Conservation (phyloP, 306 rosid species). For the Vicia sativa region DNA sequence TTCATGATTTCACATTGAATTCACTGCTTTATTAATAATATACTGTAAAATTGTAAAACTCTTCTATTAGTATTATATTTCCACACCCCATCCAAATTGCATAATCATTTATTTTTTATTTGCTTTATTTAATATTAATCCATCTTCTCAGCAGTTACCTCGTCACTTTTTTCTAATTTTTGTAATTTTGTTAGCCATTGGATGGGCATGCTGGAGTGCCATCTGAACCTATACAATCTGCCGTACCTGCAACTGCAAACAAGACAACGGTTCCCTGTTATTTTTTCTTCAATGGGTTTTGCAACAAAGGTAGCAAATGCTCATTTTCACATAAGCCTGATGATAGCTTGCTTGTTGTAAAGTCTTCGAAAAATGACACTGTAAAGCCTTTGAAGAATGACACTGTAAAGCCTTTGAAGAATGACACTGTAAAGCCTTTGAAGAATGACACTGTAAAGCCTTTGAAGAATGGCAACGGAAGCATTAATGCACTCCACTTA, state of each 20-base stretch:
- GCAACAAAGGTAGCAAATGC: conserved; percentile 83
- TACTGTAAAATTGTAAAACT: conserved; percentile 7
- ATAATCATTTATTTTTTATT: background rate
- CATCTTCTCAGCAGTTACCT: conserved; percentile 30
- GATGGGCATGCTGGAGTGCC: conserved; percentile 59
- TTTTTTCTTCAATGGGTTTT: conserved; percentile 73
- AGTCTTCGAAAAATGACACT: background rate
- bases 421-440: background rate
- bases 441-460: conserved; percentile 40
- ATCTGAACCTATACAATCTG: conserved; percentile 55
- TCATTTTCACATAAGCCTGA: conserved; percentile 66
- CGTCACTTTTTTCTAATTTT: conserved; percentile 32
- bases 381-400: background rate
- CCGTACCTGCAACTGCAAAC: conserved; percentile 57
- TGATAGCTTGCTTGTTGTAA: conserved; percentile 24
- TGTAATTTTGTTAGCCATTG: conserved; percentile 64
- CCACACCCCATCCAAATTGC: background rate
- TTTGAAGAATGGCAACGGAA: conserved; percentile 49
- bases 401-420: background rate
- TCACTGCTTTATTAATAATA: conserved; percentile 8
- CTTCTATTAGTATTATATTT: background rate
- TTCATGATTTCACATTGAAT: conserved; percentile 37
- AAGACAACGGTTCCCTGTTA: conserved; percentile 74
- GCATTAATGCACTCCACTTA: conserved; percentile 38
- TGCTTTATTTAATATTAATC: conserved; percentile 22